Evolutionary conservation across 805 yeast species (phyloP).

Genomic region (Komagataella mondaviorum): DNA sequence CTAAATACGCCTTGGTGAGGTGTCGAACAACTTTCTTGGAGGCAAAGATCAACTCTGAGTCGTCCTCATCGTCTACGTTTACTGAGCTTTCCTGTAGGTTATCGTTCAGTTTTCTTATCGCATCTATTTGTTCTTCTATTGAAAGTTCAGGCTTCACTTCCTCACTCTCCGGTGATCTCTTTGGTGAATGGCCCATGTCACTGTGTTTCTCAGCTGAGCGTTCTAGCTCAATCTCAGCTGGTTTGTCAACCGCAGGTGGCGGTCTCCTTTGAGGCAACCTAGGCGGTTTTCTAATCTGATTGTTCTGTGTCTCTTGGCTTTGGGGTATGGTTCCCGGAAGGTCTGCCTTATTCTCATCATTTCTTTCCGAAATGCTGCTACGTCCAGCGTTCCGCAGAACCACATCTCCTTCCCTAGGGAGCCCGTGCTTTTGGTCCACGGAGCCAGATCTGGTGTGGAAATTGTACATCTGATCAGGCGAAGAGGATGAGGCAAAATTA

Average conservation of each 20-base stretch:
- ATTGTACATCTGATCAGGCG: not conserved
- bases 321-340: not conserved
- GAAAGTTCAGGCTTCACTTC: not conserved
- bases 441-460: not conserved
- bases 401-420: not conserved
- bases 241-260: not conserved
- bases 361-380: not conserved
- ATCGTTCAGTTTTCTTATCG: not conserved
- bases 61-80: not conserved
- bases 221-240: not conserved
- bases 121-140: not conserved
- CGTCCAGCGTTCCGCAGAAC: not conserved
- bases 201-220: not conserved
- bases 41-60: constrained; percentile 6
- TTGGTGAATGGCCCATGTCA: not conserved
- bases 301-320: not conserved
- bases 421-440: not conserved
- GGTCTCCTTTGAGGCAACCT: not conserved
- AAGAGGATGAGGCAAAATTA: not conserved
- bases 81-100: not conserved
- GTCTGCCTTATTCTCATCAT: not conserved
- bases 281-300: not conserved
- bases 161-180: not conserved
- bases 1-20: constrained; percentile 2
- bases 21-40: constrained; percentile 11